phyloP scores from a whole-genome alignment of 2,329 filamentous ascomycete genomes.

The Colletotrichum tropicale region DNA sequence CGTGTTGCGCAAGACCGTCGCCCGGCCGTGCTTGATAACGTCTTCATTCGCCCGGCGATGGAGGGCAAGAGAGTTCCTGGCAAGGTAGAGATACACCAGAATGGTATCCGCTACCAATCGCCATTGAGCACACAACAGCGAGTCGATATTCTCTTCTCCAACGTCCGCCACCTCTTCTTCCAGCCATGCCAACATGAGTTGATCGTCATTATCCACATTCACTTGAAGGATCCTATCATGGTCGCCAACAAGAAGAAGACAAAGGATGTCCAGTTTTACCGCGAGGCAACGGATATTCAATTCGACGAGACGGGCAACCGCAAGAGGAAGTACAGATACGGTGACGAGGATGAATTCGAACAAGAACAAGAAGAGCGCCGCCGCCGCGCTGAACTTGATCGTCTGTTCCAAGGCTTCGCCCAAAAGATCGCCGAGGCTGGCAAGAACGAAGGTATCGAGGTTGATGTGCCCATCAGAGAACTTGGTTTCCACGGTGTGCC shows the following conservation, averaged over 20 bases:
- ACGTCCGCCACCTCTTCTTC: constrained; percentile 98
- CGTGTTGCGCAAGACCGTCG: constrained; percentile 70
- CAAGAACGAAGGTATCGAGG: constrained; percentile 86
- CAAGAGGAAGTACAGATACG: constrained; percentile 96
- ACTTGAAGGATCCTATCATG: constrained; percentile 97
- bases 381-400: constrained; percentile 88
- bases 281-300: constrained; percentile 97
- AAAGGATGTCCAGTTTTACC: constrained; percentile 97
- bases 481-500: constrained; percentile 97
- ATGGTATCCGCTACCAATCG: constrained; percentile 94
- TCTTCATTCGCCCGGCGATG: constrained; percentile 93
- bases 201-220: constrained; percentile 97
- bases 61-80: constrained; percentile 97
- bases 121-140: constrained; percentile 79
- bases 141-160: constrained; percentile 95
- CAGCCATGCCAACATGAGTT: constrained; percentile 95
- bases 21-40: constrained; percentile 87
- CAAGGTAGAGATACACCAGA: constrained; percentile 97
- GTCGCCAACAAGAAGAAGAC: constrained; percentile 98
- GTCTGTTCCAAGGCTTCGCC: constrained; percentile 93
- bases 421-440: constrained; percentile 98
- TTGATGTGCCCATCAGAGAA: constrained; percentile 96
- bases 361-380: constrained; percentile 96
- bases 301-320: constrained; percentile 99
- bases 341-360: constrained; percentile 98